phyloP scores from a whole-genome alignment of 192 early-diverging fungal species.

The Coemansia sp. region DNA sequence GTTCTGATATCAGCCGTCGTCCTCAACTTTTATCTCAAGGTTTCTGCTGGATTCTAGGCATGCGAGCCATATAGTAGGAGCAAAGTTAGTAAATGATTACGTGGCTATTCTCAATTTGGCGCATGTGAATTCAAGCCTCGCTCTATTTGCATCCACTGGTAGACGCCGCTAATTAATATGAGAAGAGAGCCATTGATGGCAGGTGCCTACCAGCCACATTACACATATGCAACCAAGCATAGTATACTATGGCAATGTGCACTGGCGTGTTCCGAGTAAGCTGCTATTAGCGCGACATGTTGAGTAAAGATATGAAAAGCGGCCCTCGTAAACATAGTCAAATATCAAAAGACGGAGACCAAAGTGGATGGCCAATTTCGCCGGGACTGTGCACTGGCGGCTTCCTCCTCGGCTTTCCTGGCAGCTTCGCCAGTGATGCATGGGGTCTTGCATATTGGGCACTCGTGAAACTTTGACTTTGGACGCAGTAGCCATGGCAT shows the following conservation, averaged over 20 bases:
- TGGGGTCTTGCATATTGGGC: slow-evolving; percentile 41
- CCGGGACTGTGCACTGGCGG: not conserved
- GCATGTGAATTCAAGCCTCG: too few species aligned
- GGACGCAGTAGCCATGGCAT: slow-evolving; percentile 41
- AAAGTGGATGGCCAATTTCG: not conserved
- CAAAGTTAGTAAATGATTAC: not conserved
- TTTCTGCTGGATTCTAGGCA: slow-evolving; percentile 21
- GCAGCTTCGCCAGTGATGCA: slow-evolving; percentile 27
- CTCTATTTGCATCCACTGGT: too few species aligned
- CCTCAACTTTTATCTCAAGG: slow-evolving; percentile 69
- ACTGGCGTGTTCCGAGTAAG: not conserved
- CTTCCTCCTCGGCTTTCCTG: slow-evolving; percentile 17
- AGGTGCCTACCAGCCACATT: too few species aligned
- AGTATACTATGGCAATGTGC: not conserved
- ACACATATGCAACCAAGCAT: too few species aligned
- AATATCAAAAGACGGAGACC: slow-evolving; percentile 27
- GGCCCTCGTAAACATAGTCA: too few species aligned
- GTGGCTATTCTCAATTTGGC: not conserved
- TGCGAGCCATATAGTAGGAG: not conserved
- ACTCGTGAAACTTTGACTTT: slow-evolving; percentile 36
- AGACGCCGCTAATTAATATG: too few species aligned
- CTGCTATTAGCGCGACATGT: too few species aligned
- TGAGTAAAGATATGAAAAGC: too few species aligned
- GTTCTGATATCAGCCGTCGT: slow-evolving; percentile 62
- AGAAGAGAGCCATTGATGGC: too few species aligned